A percentile compares a stretch with the other conserved stretches of the same genome.
phyloP scores from a whole-genome alignment of 768 basidiomycete species.

The Mycena galopus region DNA sequence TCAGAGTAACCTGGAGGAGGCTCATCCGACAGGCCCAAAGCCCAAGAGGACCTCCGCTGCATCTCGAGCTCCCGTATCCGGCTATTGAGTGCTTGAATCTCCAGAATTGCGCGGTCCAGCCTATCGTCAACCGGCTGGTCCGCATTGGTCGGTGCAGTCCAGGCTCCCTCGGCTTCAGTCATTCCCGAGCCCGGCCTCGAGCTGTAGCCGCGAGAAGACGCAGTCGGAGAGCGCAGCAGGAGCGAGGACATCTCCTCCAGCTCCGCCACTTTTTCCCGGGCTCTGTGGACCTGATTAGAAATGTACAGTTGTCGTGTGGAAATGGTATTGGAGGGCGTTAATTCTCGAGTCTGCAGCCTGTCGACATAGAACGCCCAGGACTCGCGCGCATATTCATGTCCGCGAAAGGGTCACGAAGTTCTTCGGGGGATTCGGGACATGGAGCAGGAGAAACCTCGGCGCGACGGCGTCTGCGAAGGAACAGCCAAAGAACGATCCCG shows the following conservation, averaged over 20 bases:
- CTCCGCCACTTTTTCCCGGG: slow-evolving; percentile 16
- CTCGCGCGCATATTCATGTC: neutral
- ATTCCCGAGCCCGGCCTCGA: neutral
- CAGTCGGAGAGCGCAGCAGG: slow-evolving; percentile 5
- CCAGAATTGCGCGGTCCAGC: too few relatives aligned
- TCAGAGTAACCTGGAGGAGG: too few relatives aligned
- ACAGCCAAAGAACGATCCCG: neutral
- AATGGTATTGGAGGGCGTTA: neutral
- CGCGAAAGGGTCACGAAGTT: neutral
- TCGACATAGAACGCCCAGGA: neutral
- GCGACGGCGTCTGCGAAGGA: neutral
- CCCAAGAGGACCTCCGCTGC: too few relatives aligned
- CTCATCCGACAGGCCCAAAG: too few relatives aligned
- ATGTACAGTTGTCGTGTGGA: slow-evolving; percentile 17
- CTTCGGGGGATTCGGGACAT: neutral
- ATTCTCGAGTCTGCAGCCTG: neutral
- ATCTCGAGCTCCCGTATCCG: too few relatives aligned
- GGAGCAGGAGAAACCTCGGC: neutral
- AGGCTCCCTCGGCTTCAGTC: neutral
- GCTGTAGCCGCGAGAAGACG: neutral
- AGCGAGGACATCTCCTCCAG: slow-evolving; percentile 14
- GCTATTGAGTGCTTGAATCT: too few relatives aligned
- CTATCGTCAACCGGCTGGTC: too few relatives aligned
- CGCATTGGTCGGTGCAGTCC: too few relatives aligned
- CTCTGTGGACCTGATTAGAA: slow-evolving; percentile 17